Evolutionary conservation across 495 filamentous ascomycete genomes (phyloP), one percentile per base, ranked within the genome.

Genomic region (Hyaloscypha variabilis): DNA sequence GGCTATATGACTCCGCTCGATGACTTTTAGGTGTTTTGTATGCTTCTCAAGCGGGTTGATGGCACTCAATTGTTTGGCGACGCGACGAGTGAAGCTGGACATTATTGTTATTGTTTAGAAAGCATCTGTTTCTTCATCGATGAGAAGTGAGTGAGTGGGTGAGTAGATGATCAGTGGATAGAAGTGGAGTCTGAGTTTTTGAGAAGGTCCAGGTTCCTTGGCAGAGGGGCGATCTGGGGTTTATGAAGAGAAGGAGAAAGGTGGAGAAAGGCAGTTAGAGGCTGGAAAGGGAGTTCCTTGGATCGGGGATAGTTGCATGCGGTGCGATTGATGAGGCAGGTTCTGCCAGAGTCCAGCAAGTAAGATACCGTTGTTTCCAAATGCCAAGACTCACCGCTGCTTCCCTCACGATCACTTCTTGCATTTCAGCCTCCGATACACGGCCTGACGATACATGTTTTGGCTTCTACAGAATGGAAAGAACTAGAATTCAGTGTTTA

Each of bases 11-110:
- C 62, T 31, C 49, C 58, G 1, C 58, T 67, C 31, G 17, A 28
- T 24, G n/a, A 23, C 2, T 13, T 46, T 3, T 57, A 62, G 26
- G 52, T n/a, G 8, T n/a, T 55, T 1, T 67, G 65, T 62, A 28
- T 62, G 31, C 60, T 61, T 26, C 62, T 60, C 34, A 10, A 67
- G 28, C 31, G 52, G 11, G 31, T 51, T 49, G 59, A 67, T 50
- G 57, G 46, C 2, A 62, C 52, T 17, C 65, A 62, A 30, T 62
- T 67, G 50, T 17, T 21, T 10, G 25, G 17, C 6, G 59, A 62
- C 17, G 23, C 31, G 17, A n/a, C 19, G 23, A 67, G 65, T 58
- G 26, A 24, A 5, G 62, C 62, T 25, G 58, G 57, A 59, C 65
- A 67, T 62, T 67, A 42, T 24, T 57, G 56, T 62, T 31, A 61